Conservation (phyloP, 495 filamentous ascomycete genomes). For the Chaetomium fimeti region DNA sequence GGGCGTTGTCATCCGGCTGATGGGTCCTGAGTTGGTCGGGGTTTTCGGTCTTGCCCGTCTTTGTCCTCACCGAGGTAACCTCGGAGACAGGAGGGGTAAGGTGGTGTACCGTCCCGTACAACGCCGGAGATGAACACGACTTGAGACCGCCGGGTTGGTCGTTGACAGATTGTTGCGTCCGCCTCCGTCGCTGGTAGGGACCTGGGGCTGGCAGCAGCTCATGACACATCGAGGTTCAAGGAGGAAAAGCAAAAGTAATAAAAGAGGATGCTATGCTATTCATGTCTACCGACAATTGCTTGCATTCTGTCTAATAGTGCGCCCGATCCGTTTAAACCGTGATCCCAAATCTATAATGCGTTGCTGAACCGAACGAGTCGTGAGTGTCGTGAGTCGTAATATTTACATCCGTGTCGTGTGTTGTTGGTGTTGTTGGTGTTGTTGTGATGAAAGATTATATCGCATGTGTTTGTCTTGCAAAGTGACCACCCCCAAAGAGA, state of each 20-base stretch:
- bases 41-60: neutral
- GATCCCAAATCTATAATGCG: constrained; percentile 19
- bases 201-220: no score
- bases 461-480: neutral
- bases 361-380: constrained; percentile 7
- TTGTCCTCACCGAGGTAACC: neutral
- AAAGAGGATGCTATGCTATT: neutral
- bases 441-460: neutral
- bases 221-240: no score
- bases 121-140: neutral
- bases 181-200: neutral
- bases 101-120: neutral
- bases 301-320: constrained; percentile 30
- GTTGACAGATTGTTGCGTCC: neutral
- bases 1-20: neutral
- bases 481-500: neutral
- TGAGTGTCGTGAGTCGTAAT: constrained; percentile 17
- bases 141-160: neutral
- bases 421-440: neutral
- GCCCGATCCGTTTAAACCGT: neutral
- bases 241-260: no score
- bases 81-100: neutral
- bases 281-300: constrained; percentile 32
- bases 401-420: constrained; percentile 17
- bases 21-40: neutral